Conservation (phyloP, 306 rosid species). For the Biancaea sappan region DNA sequence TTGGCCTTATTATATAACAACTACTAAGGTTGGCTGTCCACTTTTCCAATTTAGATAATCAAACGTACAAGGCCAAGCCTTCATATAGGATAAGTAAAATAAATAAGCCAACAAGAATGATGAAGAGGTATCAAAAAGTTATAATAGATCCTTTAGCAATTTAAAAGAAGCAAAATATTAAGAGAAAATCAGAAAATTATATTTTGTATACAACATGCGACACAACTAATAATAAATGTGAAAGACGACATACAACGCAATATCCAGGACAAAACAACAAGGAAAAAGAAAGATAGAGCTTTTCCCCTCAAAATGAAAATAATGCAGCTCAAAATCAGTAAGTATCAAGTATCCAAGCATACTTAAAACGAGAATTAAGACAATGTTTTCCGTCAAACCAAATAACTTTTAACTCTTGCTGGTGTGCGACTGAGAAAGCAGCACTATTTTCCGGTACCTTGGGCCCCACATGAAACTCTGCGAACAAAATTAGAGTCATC, state of each 20-base stretch:
- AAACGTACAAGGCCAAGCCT: background rate
- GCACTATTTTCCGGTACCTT: background rate
- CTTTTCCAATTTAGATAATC: background rate
- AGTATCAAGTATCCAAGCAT: background rate
- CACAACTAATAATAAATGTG: background rate
- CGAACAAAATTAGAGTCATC: constrained; percentile 6
- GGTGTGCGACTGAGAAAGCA: background rate
- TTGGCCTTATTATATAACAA: background rate
- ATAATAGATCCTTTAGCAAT: background rate
- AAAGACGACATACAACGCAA: background rate
- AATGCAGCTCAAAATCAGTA: background rate
- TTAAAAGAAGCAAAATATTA: background rate
- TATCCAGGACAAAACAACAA: background rate
- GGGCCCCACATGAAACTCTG: constrained; percentile 5
- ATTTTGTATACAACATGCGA: background rate
- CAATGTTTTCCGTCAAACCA: background rate
- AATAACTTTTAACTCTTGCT: background rate
- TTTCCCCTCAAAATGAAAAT: background rate
- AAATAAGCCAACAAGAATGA: background rate
- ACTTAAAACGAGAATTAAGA: background rate
- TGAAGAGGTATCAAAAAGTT: background rate
- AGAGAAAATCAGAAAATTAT: background rate
- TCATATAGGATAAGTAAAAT: background rate
- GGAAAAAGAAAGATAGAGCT: background rate
- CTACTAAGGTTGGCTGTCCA: background rate